Evolutionary conservation across 2,329 filamentous ascomycete genomes (phyloP).

Genomic region (Achaetomium macrosporum): DNA sequence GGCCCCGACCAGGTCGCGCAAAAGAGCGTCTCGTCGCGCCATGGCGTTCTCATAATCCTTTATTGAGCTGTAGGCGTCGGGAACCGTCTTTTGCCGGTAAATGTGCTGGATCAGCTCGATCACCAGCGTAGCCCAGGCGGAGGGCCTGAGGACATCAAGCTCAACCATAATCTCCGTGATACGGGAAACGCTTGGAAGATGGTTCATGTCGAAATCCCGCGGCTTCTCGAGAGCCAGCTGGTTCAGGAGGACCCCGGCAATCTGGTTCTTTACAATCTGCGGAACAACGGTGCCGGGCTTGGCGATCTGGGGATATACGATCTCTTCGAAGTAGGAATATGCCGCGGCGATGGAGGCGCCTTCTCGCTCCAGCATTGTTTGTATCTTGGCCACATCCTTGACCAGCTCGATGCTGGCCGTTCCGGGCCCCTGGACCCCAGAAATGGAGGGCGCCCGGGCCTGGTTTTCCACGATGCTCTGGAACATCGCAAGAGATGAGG

Average conservation of each 20-base stretch:
- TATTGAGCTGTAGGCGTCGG: conserved; percentile 24
- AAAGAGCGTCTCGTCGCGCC: conserved; percentile 28
- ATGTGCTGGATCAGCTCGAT: conserved; percentile 32
- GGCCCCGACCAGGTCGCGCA: conserved; percentile 36
- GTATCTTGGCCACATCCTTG: conserved; percentile 27
- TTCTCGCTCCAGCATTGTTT: conserved; percentile 25
- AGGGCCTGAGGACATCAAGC: conserved; percentile 30
- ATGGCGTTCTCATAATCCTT: conserved; percentile 28
- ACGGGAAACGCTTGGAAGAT: conserved; percentile 34
- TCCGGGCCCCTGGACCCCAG: neutral
- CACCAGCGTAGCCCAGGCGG: conserved; percentile 32
- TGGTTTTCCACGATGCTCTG: conserved; percentile 19
- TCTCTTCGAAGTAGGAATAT: conserved; percentile 31
- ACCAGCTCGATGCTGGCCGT: conserved; percentile 23
- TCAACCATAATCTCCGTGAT: conserved; percentile 34
- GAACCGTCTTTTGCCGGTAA: conserved; percentile 25
- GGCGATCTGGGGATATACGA: conserved; percentile 29
- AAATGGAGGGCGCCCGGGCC: neutral
- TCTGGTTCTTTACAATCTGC: conserved; percentile 28
- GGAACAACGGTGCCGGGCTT: conserved; percentile 25
- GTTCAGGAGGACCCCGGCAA: conserved; percentile 27
- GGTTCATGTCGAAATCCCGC: conserved; percentile 25
- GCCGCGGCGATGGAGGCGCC: conserved; percentile 18
- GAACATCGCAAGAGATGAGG: conserved; percentile 20
- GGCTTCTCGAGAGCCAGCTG: conserved; percentile 31